Percentiles rank a stretch among this genome's conserved stretches.
Conservation (phyloP, 805 yeast species). For the Millerozyma acaciae region DNA sequence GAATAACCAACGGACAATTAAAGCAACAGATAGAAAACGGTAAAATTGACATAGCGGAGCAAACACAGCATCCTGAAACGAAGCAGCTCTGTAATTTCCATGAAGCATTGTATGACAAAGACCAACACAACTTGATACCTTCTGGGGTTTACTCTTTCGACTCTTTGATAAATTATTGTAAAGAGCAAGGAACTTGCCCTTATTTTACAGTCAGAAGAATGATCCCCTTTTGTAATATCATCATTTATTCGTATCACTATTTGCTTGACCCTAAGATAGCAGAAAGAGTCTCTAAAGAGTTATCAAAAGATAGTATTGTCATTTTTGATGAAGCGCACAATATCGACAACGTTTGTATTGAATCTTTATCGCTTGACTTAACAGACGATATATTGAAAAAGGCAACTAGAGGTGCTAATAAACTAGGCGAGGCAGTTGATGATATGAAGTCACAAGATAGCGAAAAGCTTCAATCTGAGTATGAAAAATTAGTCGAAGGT, state of each 20-base stretch:
- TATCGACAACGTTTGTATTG: slow-evolving; percentile 97
- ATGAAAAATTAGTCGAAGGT: slow-evolving; percentile 87
- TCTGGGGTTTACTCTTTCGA: slow-evolving; percentile 95
- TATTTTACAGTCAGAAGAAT: slow-evolving; percentile 96
- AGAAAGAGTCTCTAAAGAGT: slow-evolving; percentile 87
- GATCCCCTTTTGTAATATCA: slow-evolving; percentile 90
- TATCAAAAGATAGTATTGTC: slow-evolving; percentile 87
- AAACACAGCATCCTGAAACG: slow-evolving; percentile 36
- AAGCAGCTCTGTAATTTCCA: slow-evolving; percentile 73
- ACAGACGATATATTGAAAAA: slow-evolving; percentile 84
- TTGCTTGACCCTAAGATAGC: slow-evolving; percentile 95
- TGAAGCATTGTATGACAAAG: slow-evolving; percentile 81
- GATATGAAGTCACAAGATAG: slow-evolving; percentile 82
- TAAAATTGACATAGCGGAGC: slow-evolving; percentile 49
- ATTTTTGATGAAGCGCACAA: slow-evolving; percentile 99
- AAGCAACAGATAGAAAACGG: slow-evolving; percentile 57
- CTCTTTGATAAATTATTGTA: slow-evolving; percentile 71
- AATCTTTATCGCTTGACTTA: slow-evolving; percentile 84
- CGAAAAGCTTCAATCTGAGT: slow-evolving; percentile 81
- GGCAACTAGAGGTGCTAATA: slow-evolving; percentile 84
- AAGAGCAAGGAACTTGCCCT: slow-evolving; percentile 81
- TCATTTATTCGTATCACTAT: slow-evolving; percentile 95
- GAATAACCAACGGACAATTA: slow-evolving; percentile 89
- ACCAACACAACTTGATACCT: slow-evolving; percentile 86
- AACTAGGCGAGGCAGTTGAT: slow-evolving; percentile 76